phyloP scores from a whole-genome alignment of 192 early-diverging fungal species.

The Mortierella antarctica region DNA sequence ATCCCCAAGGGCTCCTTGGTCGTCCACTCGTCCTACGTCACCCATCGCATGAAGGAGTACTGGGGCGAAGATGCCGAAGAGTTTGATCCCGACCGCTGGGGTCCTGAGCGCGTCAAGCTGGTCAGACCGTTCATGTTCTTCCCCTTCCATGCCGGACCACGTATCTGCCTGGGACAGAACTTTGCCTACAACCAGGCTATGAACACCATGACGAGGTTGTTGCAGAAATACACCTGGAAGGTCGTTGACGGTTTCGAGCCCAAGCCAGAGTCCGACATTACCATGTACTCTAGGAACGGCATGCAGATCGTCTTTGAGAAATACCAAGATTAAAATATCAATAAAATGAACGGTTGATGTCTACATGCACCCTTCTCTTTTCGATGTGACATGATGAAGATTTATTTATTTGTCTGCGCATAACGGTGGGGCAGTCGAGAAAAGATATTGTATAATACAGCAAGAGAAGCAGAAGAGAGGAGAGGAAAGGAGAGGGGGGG shows the following conservation, averaged over 20 bases:
- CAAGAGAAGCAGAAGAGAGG: background rate
- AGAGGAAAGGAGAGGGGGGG: no score
- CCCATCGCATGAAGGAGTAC: conserved; percentile 57
- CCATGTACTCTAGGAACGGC: conserved; percentile 52
- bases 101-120: conserved; percentile 46
- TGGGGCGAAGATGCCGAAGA: conserved; percentile 57
- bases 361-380: background rate
- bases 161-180: conserved; percentile 52
- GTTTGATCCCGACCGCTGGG: conserved; percentile 66
- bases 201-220: conserved; percentile 46
- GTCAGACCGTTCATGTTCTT: conserved; percentile 58
- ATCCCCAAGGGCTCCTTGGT: conserved; percentile 57
- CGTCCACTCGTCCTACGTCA: conserved; percentile 51
- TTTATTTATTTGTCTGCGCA: background rate
- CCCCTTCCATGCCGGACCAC: conserved; percentile 60
- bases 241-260: conserved; percentile 44
- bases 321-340: conserved; percentile 13
- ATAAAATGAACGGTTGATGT: background rate
- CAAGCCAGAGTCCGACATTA: conserved; percentile 51
- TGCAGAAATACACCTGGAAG: conserved; percentile 45
- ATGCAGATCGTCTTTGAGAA: conserved; percentile 50
- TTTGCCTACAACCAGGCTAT: conserved; percentile 55
- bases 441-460: background rate
- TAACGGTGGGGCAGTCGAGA: no score
- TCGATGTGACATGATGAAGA: background rate